phyloP scores from a whole-genome alignment of 192 early-diverging fungal genomes.

The Physocladia obscura region DNA sequence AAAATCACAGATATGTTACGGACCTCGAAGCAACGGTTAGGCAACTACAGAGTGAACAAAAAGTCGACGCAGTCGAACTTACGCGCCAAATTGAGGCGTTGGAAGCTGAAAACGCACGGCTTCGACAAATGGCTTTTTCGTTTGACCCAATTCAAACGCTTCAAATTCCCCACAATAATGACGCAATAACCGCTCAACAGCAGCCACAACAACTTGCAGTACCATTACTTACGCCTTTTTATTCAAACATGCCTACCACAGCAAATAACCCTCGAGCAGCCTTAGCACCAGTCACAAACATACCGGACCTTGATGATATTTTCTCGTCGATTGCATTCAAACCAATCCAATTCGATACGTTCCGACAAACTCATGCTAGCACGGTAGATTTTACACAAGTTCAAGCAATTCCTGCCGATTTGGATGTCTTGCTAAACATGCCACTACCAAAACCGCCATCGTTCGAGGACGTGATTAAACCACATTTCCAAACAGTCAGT shows the following conservation, averaged over 20 bases:
- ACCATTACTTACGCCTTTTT: too few species aligned
- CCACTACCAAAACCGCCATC: not conserved
- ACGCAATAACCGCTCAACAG: too few species aligned
- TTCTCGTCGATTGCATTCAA: too few species aligned
- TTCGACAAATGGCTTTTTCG: conserved; percentile 16
- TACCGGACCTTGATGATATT: too few species aligned
- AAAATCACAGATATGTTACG: conserved; percentile 5
- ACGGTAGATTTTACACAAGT: not conserved
- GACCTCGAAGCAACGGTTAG: conserved; percentile 17
- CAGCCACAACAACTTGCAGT: too few species aligned
- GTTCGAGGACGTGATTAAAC: not conserved
- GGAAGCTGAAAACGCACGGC: not conserved
- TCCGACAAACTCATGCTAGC: not conserved
- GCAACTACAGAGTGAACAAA: not conserved
- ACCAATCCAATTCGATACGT: too few species aligned
- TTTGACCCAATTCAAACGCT: not conserved
- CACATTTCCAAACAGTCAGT: not conserved
- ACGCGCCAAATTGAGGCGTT: not conserved
- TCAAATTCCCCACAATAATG: too few species aligned
- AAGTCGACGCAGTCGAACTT: not conserved
- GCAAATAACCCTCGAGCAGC: too few species aligned
- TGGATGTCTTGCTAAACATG: not conserved
- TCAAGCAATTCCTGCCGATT: not conserved
- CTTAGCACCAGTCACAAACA: too few species aligned
- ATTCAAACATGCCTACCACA: too few species aligned